These are phyloP conservation scores for Ceratocystis alfenasii DNA, from an alignment of 2,329 filamentous ascomycete species.

Conservation along the genomic window DNA sequence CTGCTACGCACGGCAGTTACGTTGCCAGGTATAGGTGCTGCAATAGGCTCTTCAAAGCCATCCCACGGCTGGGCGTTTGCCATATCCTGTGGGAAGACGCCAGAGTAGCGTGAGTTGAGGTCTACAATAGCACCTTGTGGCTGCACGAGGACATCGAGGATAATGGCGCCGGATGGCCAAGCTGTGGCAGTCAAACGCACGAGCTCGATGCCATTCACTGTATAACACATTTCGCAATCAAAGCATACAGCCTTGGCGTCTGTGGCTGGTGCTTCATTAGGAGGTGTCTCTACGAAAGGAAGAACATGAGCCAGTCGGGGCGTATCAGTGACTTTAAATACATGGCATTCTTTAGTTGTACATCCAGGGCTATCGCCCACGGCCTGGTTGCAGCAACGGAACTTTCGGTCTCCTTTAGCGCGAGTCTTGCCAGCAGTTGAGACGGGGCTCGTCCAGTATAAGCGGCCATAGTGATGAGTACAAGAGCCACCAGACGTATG, in stretches of 20 bases:
- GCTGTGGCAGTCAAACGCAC: conserved; percentile 78
- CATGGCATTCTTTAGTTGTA: conserved; percentile 57
- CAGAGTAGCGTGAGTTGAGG: conserved; percentile 84
- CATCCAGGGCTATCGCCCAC: conserved; percentile 67
- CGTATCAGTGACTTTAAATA: conserved; percentile 70
- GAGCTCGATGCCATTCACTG: conserved; percentile 74
- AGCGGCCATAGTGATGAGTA: conserved; percentile 66
- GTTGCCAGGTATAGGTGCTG: conserved; percentile 24
- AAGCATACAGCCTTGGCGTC: conserved; percentile 60
- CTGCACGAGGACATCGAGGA: conserved; percentile 76
- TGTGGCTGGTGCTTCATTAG: conserved; percentile 40
- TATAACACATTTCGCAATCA: conserved; percentile 98
- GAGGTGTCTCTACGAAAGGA: conserved; percentile 69
- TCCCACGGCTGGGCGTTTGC: conserved; percentile 51
- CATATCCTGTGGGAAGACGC: conserved; percentile 68
- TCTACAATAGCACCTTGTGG: conserved; percentile 77
- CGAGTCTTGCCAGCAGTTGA: conserved; percentile 40
- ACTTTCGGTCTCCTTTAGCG: conserved; percentile 32
- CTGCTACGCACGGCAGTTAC: conserved; percentile 27
- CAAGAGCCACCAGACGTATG: conserved; percentile 68
- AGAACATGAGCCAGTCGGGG: conserved; percentile 66
- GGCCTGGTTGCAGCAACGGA: conserved; percentile 66
- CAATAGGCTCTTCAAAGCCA: conserved; percentile 27
- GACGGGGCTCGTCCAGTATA: conserved; percentile 46
- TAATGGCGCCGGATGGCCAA: conserved; percentile 64